phyloP scores from a whole-genome alignment of 371 early-diverging fungal genomes.

The Mortierella sp. region DNA sequence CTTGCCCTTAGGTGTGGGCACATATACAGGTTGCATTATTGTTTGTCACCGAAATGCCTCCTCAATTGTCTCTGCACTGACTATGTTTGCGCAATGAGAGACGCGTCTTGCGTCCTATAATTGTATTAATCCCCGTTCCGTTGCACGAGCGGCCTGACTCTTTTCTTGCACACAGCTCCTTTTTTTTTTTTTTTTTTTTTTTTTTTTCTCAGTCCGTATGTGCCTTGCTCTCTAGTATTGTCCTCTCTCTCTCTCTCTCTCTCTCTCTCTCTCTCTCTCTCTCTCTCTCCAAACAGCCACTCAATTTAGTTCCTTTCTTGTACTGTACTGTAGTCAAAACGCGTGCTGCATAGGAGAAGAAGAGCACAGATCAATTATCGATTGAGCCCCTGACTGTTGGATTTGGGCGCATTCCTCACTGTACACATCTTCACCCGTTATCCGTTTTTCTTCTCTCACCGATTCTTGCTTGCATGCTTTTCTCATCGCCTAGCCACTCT shows the following conservation, averaged over 20 bases:
- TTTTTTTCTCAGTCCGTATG: not conserved
- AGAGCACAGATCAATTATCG: too few relatives aligned
- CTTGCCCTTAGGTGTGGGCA: too few relatives aligned
- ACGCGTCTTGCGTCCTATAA: too few relatives aligned
- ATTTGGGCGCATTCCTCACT: not conserved
- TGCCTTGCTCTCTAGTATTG: not conserved
- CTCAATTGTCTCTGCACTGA: too few relatives aligned
- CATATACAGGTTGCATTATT: too few relatives aligned
- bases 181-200: not conserved
- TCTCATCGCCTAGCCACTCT: not conserved
- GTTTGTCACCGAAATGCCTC: too few relatives aligned
- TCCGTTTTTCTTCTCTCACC: not conserved
- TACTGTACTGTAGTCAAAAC: too few relatives aligned
- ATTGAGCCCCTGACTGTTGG: not conserved
- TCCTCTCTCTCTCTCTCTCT: conserved; percentile 12
- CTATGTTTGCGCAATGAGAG: too few relatives aligned
- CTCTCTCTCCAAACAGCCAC: too few relatives aligned
- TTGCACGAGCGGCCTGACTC: not conserved
- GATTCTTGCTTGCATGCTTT: not conserved
- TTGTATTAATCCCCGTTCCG: too few relatives aligned
- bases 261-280: conserved; percentile 9
- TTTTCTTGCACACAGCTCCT: not conserved
- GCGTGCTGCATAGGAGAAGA: too few relatives aligned
- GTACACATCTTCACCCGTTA: not conserved
- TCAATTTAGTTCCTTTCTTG: not conserved